A percentile compares a stretch with the other conserved stretches of the same genome.
phyloP scores from a whole-genome alignment of 352 stramenopile species.

The Pythium phragmiticola region DNA sequence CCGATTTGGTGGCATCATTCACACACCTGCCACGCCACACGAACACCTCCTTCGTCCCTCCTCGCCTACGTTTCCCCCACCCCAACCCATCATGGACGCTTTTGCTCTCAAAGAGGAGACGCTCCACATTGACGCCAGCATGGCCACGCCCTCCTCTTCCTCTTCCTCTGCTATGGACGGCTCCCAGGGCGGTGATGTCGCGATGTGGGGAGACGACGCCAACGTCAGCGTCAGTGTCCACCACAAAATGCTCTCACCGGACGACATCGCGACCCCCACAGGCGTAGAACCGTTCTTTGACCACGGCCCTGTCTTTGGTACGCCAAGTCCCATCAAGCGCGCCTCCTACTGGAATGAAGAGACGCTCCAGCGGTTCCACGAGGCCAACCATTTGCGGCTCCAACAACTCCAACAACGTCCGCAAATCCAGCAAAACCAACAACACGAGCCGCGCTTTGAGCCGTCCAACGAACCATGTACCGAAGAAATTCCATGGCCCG shows the following conservation, averaged over 20 bases:
- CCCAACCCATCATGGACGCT: neutral
- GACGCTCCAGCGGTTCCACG: slow-evolving; percentile 13
- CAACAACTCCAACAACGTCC: neutral
- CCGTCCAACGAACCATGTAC: slow-evolving; percentile 23
- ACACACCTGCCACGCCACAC: neutral
- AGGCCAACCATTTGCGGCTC: neutral
- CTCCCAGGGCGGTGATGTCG: neutral
- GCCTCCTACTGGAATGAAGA: slow-evolving; percentile 14
- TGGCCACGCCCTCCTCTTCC: neutral
- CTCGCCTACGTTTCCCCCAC: neutral
- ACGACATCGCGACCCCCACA: slow-evolving; percentile 12
- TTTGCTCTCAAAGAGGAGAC: slow-evolving; percentile 2
- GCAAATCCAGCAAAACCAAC: neutral
- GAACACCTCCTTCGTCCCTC: too few species aligned
- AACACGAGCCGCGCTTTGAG: slow-evolving; percentile 11
- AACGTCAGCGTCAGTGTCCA: neutral
- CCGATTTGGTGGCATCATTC: neutral
- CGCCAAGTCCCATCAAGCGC: slow-evolving; percentile 16
- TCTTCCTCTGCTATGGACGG: neutral
- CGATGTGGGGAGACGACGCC: slow-evolving; percentile 8
- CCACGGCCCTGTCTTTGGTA: slow-evolving; percentile 1
- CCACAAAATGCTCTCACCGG: slow-evolving; percentile 11
- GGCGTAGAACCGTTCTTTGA: slow-evolving; percentile 15
- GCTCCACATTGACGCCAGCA: slow-evolving; percentile 17
- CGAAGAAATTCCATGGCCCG: slow-evolving; percentile 26